Percentiles rank a stretch among this genome's conserved stretches.
Evolutionary conservation across 169 alveolate species (phyloP).

Genomic region (Amoebophrya sp.): DNA sequence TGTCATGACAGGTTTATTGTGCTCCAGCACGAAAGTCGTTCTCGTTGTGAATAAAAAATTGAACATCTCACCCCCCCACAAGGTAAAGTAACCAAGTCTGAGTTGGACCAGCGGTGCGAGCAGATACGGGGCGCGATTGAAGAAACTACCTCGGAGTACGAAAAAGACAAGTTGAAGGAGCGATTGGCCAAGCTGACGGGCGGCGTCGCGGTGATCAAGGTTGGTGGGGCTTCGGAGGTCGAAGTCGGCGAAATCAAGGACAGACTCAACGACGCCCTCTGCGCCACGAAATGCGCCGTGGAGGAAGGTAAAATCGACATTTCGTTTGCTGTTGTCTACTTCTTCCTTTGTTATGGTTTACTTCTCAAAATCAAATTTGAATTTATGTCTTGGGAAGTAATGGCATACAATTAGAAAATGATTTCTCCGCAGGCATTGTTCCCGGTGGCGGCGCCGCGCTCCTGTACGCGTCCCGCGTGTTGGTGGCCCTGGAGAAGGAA

Average conservation of each 20-base stretch:
- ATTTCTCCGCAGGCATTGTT: slow-evolving; percentile 35
- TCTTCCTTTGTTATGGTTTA: too few species aligned
- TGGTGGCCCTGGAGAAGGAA: background rate
- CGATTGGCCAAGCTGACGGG: slow-evolving; percentile 95
- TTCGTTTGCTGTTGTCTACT: too few species aligned
- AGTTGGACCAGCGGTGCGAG: slow-evolving; percentile 78
- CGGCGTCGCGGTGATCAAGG: slow-evolving; percentile 68
- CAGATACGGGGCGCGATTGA: slow-evolving; percentile 78
- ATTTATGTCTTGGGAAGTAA: too few species aligned
- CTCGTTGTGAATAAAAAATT: too few species aligned
- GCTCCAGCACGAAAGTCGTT: too few species aligned
- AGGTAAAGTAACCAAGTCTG: background rate
- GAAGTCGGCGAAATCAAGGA: slow-evolving; percentile 94
- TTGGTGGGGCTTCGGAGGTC: slow-evolving; percentile 95
- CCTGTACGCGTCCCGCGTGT: background rate
- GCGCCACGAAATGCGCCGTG: slow-evolving; percentile 95
- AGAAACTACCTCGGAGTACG: slow-evolving; percentile 62
- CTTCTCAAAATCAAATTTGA: too few species aligned
- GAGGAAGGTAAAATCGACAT: slow-evolving; percentile 62
- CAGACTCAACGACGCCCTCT: slow-evolving; percentile 91
- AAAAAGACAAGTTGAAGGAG: slow-evolving; percentile 79
- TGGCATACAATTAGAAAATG: too few species aligned
- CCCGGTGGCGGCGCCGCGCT: slow-evolving; percentile 58
- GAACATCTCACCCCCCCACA: too few species aligned
- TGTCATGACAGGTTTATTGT: too few species aligned